Evolutionary conservation across 176 grass and related monocot genomes (phyloP), one percentile per base, ranked within the genome.

Genomic region (Sorghum bicolor): DNA sequence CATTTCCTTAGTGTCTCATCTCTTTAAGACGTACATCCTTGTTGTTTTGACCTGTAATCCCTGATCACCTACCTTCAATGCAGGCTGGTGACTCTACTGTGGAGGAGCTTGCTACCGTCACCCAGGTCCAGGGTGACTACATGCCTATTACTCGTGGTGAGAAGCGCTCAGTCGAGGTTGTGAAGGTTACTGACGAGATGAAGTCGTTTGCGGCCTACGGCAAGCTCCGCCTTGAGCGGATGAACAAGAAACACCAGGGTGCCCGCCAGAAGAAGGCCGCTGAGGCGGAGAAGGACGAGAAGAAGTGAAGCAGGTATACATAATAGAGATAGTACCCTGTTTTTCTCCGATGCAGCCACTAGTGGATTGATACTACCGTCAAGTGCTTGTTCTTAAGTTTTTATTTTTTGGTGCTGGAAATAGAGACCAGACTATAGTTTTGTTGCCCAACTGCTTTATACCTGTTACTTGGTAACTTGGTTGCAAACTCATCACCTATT

Each of bases 1-100:
- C 2, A n/a, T 33, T 63, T 41, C 2, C 30, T 65, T 8, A 39
- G 7, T 64, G 7, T 1, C 57, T 61, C 10, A 9, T 24, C 10
- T 7, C 76, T 10, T 10, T 5, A 38, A 22, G 8, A 7, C 16
- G 36, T 17, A 22, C 8, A 22, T 58, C 22, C 15, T 74, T 47
- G 10, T 33, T 61, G 3, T 3, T 61, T 61, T 61, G 37, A 60
- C 0, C 5, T 58, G 15, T 38, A 22, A 28, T 40, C 66, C 36
- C 25, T 74, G 0, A 7, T 32, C 36, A 3, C 13, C 9, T n/a
- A 25, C 29, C 10, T 55, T 33, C 1, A 11, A 41, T 79, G 36
- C 62, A 98, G 96, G 93, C 91, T 87, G 96, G 96, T 76, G 96
- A 98, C 88, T 98, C 96, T 69, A 63, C 96, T 70, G 87, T 77